Conservation (phyloP, 495 filamentous ascomycete genomes). For the Emericellopsis terricola region DNA sequence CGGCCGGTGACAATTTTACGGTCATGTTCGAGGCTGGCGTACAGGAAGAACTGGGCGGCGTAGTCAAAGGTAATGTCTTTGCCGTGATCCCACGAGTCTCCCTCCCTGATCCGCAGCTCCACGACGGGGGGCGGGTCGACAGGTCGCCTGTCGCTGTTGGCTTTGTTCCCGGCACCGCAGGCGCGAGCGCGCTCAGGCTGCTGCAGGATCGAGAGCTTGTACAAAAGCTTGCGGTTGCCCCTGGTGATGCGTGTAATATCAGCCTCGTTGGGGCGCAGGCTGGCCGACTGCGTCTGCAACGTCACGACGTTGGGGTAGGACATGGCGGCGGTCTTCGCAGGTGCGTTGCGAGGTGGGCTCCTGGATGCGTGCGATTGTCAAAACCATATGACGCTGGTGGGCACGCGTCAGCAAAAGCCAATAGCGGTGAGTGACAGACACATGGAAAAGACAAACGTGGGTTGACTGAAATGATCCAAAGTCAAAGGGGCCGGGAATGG, state of each 20-base stretch:
- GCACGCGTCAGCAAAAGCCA: too few species aligned
- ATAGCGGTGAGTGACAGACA: too few species aligned
- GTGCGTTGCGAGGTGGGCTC: too few species aligned
- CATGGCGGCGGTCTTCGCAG: background rate
- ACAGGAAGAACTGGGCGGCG: conserved; percentile 97
- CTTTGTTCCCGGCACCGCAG: conserved; percentile 93
- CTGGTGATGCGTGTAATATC: conserved; percentile 46
- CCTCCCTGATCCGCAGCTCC: conserved; percentile 77
- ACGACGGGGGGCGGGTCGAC: conserved; percentile 95
- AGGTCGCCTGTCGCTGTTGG: conserved; percentile 86
- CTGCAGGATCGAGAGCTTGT: conserved; percentile 74
- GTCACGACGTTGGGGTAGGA: background rate
- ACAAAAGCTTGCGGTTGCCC: conserved; percentile 65
- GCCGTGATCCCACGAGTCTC: conserved; percentile 33
- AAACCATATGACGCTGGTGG: too few species aligned
- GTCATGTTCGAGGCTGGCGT: conserved; percentile 76
- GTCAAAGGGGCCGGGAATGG: too few species aligned
- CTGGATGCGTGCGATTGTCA: too few species aligned
- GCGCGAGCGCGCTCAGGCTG: conserved; percentile 92
- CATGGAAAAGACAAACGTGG: too few species aligned
- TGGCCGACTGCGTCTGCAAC: too few species aligned
- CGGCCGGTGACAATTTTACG: conserved; percentile 74
- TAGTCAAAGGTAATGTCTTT: conserved; percentile 80
- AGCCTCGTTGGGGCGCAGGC: too few species aligned
- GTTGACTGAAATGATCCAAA: too few species aligned